phyloP scores from a whole-genome alignment of 495 filamentous ascomycete species.

The Hypoxylon lienhwacheense region DNA sequence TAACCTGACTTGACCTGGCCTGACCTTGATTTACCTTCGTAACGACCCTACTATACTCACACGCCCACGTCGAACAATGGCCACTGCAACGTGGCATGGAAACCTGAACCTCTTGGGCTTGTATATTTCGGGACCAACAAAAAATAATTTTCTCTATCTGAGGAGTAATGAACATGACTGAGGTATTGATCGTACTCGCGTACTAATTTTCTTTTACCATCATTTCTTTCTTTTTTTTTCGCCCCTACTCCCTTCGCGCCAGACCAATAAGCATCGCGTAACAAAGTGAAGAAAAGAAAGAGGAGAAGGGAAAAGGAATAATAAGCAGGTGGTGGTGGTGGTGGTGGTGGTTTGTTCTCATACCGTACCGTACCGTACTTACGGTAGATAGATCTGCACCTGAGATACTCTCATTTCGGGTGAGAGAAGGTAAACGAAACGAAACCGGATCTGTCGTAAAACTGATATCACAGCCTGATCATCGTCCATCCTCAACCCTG shows the following conservation, averaged over 20 bases:
- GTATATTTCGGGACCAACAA: constrained; percentile 14
- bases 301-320: not conserved
- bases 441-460: constrained; percentile 27
- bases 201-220: constrained; percentile 26
- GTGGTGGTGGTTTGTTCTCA: not conserved
- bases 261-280: constrained; percentile 13
- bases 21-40: not conserved
- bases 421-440: constrained; percentile 13
- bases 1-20: constrained; percentile 3
- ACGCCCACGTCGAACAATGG: constrained; percentile 2
- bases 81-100: constrained; percentile 30
- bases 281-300: constrained; percentile 1
- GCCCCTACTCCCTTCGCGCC: constrained; percentile 6
- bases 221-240: constrained; percentile 23
- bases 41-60: constrained; percentile 8
- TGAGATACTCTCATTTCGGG: constrained; percentile 3
- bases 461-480: constrained; percentile 8
- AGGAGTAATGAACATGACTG: constrained; percentile 20
- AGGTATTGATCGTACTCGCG: constrained; percentile 30
- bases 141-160: constrained; percentile 19
- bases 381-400: constrained; percentile 4
- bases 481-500: constrained; percentile 6
- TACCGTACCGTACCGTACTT: constrained; percentile 7
- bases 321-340: not conserved
- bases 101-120: constrained; percentile 1